phyloP scores from a whole-genome alignment of 352 stramenopile genomes.

The Phytophthora citricola region DNA sequence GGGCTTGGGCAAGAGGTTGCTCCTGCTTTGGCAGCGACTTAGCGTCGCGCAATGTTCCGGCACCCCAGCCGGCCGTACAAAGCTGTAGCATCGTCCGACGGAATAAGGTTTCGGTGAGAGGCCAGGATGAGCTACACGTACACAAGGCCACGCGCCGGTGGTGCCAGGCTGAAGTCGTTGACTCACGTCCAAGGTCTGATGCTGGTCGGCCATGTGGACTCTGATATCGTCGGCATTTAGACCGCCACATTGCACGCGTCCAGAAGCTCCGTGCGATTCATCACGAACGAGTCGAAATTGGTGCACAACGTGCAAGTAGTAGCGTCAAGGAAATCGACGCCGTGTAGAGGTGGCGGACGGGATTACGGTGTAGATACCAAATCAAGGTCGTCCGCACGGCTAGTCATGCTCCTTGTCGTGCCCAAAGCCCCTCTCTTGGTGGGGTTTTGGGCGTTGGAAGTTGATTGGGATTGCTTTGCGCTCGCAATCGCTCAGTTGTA shows the following conservation, averaged over 20 bases:
- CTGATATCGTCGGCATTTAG: conserved; percentile 12
- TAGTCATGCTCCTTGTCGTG: neutral
- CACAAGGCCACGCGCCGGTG: conserved; percentile 4
- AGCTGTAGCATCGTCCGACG: conserved; percentile 6
- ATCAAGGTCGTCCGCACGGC: neutral
- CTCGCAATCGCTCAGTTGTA: conserved; percentile 3
- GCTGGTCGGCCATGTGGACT: neutral
- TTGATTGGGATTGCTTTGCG: neutral
- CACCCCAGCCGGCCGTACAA: conserved; percentile 19
- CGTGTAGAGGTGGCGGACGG: conserved; percentile 14
- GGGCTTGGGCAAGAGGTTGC: neutral
- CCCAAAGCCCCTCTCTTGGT: conserved; percentile 10
- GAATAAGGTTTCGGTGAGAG: conserved; percentile 40
- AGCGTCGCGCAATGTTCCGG: conserved; percentile 14
- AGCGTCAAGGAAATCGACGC: conserved; percentile 6
- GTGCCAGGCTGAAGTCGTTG: conserved; percentile 10
- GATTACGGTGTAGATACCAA: conserved; percentile 16
- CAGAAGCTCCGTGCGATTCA: neutral
- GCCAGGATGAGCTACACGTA: conserved; percentile 10
- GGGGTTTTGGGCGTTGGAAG: neutral
- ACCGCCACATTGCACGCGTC: conserved; percentile 1
- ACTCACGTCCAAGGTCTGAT: conserved; percentile 12
- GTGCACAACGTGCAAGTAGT: neutral
- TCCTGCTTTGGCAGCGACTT: conserved; percentile 4
- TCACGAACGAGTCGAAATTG: neutral